phyloP scores from a whole-genome alignment of 441 rosid genomes.

The Populus hybrid region DNA sequence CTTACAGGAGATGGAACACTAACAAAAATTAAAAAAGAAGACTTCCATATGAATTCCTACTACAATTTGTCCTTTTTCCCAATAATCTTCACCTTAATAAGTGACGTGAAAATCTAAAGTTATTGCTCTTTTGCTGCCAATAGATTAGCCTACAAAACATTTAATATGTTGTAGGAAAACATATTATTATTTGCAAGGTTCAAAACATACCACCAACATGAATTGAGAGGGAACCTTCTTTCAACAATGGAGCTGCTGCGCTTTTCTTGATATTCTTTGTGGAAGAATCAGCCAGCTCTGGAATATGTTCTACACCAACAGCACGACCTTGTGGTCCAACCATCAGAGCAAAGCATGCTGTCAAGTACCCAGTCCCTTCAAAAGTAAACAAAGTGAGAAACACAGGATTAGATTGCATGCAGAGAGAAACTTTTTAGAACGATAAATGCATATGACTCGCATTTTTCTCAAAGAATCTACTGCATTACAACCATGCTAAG shows the following conservation, averaged over 20 bases:
- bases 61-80: no score
- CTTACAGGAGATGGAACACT: background rate
- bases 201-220: conserved; percentile 73
- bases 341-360: conserved; percentile 93
- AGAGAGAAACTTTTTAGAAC: background rate
- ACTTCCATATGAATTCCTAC: background rate
- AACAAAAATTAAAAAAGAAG: background rate
- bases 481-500: background rate
- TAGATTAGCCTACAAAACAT: background rate
- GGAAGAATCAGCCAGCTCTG: conserved; percentile 67
- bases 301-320: conserved; percentile 86
- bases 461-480: background rate
- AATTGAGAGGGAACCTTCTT: conserved; percentile 65
- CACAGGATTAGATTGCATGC: background rate
- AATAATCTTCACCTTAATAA: background rate
- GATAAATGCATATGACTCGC: background rate
- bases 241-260: conserved; percentile 60
- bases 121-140: background rate
- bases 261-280: conserved; percentile 61
- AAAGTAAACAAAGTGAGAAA: background rate
- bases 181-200: background rate
- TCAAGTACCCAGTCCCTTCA: conserved; percentile 89
- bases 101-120: background rate
- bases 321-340: conserved; percentile 79
- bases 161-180: background rate